These are phyloP conservation scores for Hyaloperonospora brassicae DNA, from an alignment of 352 stramenopile genomes.

Conservation along the genomic window DNA sequence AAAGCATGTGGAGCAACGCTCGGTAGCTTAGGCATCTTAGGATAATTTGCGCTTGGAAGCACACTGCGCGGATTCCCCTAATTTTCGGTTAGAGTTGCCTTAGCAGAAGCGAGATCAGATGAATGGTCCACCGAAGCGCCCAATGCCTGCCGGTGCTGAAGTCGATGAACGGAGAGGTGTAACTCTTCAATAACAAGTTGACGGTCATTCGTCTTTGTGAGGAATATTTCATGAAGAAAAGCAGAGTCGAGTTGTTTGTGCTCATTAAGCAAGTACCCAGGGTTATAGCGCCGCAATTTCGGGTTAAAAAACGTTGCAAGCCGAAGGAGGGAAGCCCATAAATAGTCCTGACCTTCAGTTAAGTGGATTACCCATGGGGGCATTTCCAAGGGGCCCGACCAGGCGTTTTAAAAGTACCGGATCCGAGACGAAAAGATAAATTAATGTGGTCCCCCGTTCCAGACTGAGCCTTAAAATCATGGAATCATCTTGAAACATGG, in stretches of 20 bases:
- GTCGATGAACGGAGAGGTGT: not conserved
- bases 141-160: not conserved
- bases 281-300: not conserved
- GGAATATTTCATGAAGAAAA: not conserved
- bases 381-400: not conserved
- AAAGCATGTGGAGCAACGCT: slow-evolving; percentile 1
- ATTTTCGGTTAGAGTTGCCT: not conserved
- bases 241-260: not conserved
- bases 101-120: not conserved
- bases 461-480: not conserved
- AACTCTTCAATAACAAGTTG: not conserved
- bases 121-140: not conserved
- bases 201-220: not conserved
- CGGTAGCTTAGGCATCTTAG: not conserved
- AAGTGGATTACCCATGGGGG: not conserved
- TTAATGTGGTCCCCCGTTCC: not conserved
- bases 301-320: too few species aligned
- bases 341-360: not conserved
- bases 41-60: not conserved
- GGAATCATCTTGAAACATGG: not conserved
- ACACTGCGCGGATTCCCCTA: not conserved
- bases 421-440: not conserved
- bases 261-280: not conserved
- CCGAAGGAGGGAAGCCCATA: too few species aligned
- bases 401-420: not conserved